These are phyloP conservation scores for Sphagnum magellanicum DNA, from an alignment of 228 moss, liverwort and hornwort species.

Conservation along the genomic window DNA sequence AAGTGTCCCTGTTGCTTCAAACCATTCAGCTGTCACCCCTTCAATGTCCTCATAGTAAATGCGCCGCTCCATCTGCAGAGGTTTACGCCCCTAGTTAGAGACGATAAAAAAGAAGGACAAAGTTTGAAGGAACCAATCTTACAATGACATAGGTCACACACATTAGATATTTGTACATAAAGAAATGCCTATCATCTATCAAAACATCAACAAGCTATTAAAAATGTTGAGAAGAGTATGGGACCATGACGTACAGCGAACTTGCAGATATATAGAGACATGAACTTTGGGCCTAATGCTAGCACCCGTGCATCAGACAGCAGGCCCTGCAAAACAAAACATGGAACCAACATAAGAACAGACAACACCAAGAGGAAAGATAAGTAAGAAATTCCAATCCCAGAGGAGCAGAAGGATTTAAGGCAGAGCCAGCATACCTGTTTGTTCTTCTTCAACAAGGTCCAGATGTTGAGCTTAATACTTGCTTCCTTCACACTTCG, in stretches of 20 bases:
- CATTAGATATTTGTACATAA: background rate
- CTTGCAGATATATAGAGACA: slow-evolving; percentile 85
- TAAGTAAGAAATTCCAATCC: background rate
- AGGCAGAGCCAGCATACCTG: slow-evolving; percentile 28
- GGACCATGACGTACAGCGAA: slow-evolving; percentile 58
- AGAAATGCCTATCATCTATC: background rate
- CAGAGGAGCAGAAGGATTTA: background rate
- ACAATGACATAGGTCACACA: background rate
- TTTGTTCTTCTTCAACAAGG: slow-evolving; percentile 73
- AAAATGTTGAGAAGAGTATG: background rate
- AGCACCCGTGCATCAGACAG: slow-evolving; percentile 85
- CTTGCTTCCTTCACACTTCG: slow-evolving; percentile 90
- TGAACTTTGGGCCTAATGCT: slow-evolving; percentile 94
- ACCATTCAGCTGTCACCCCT: slow-evolving; percentile 90
- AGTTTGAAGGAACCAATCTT: background rate
- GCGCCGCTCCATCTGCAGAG: slow-evolving; percentile 86
- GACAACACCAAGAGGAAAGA: background rate
- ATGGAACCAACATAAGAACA: background rate
- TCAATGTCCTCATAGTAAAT: slow-evolving; percentile 98
- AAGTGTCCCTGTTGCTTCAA: slow-evolving; percentile 84
- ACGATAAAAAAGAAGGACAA: background rate
- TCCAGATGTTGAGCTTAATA: slow-evolving; percentile 88
- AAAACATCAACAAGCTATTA: background rate
- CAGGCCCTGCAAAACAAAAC: slow-evolving; percentile 46
- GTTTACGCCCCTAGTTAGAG: background rate